Evolutionary conservation across 768 basidiomycete species (phyloP).

Genomic region (Mycena olivaceomarginata): DNA sequence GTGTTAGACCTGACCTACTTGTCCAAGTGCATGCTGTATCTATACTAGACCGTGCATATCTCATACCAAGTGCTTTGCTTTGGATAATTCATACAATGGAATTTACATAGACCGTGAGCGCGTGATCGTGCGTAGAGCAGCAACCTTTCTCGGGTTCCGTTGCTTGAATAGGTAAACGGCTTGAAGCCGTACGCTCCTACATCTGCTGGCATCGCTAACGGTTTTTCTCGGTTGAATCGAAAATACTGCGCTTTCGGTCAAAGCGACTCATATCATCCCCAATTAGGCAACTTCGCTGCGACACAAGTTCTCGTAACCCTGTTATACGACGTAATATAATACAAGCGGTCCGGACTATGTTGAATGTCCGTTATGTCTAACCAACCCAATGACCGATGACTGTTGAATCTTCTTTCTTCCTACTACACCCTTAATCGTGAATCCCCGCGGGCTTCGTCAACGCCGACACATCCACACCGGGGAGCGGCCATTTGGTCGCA

Average conservation of each 20-base stretch:
- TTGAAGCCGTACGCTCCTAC: no score
- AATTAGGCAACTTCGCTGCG: background rate
- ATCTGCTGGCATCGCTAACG: no score
- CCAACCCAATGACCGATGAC: slow-evolving; percentile 57
- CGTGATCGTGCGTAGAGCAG: no score
- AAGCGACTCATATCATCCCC: background rate
- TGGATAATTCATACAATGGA: no score
- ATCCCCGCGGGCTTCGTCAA: slow-evolving; percentile 79
- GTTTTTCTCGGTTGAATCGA: no score
- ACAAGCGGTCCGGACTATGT: slow-evolving; percentile 66
- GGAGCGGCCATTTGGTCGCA: slow-evolving; percentile 92
- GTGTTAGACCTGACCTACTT: background rate
- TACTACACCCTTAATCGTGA: slow-evolving; percentile 60
- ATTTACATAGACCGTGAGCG: background rate
- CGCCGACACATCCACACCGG: slow-evolving; percentile 80
- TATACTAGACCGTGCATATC: background rate
- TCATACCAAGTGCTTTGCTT: background rate
- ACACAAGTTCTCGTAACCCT: background rate
- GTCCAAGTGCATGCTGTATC: background rate
- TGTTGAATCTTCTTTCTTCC: slow-evolving; percentile 72
- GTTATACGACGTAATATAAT: slow-evolving; percentile 34
- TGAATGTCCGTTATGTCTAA: slow-evolving; percentile 68
- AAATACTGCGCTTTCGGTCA: background rate
- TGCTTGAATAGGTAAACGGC: no score
- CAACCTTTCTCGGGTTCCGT: no score